These are phyloP conservation scores for Logfia minima DNA, from an alignment of 129 eudicot species.

Conservation along the genomic window DNA sequence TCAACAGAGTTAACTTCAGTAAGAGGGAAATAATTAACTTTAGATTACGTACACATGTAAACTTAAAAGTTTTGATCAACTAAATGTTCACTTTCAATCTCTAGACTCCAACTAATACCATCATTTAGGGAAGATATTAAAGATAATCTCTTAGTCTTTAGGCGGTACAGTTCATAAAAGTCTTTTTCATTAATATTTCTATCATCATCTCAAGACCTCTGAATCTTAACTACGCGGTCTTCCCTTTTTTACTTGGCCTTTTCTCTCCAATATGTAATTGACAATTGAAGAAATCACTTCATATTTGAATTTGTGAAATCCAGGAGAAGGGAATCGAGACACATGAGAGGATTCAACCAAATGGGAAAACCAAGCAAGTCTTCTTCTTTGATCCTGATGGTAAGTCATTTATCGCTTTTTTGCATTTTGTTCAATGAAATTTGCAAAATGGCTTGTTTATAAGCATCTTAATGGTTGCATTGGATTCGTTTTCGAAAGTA, in stretches of 20 bases:
- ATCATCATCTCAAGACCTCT: neutral
- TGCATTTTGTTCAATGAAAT: neutral
- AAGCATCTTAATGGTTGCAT: neutral
- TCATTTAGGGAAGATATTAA: neutral
- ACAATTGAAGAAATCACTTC: neutral
- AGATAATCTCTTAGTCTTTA: neutral
- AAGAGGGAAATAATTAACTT: neutral
- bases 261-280: neutral
- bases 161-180: neutral
- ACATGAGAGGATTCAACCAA: conserved; percentile 70
- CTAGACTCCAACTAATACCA: neutral
- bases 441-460: neutral
- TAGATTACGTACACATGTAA: neutral
- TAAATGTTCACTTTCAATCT: neutral
- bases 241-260: neutral
- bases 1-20: neutral
- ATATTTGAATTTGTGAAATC: conserved; percentile 6
- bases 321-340: conserved; percentile 81
- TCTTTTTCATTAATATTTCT: neutral
- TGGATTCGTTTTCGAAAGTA: neutral
- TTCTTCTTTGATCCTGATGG: conserved; percentile 99
- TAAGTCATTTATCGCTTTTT: conserved; percentile 28
- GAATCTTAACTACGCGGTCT: neutral
- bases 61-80: neutral
- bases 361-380: conserved; percentile 83